A percentile compares a stretch with the other conserved stretches of the same genome.
These are phyloP conservation scores for Pluteus cervinus DNA, from an alignment of 768 basidiomycete species.

Conservation along the genomic window DNA sequence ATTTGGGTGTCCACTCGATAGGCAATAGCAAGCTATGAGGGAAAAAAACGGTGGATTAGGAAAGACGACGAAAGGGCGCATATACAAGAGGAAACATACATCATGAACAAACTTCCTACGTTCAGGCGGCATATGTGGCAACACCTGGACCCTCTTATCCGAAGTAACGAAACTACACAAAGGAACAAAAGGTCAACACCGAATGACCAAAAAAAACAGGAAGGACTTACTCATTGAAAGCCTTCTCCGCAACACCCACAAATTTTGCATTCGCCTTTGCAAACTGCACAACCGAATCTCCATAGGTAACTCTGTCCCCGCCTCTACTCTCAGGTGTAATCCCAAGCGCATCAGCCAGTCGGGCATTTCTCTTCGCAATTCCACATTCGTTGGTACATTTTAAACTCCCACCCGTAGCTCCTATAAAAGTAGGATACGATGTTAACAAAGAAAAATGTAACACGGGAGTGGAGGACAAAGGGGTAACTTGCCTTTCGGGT, in stretches of 20 bases:
- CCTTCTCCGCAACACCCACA: conserved; percentile 67
- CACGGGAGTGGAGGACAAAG: too few relatives aligned
- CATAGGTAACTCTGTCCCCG: conserved; percentile 41
- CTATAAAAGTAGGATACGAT: too few relatives aligned
- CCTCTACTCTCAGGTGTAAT: conserved; percentile 55
- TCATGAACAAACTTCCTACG: conserved; percentile 81
- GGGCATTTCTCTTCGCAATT: conserved; percentile 80
- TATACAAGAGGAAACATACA: conserved; percentile 32
- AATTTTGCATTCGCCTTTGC: conserved; percentile 63
- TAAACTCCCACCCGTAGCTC: not conserved
- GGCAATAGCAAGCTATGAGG: conserved; percentile 56
- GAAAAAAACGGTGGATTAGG: conserved; percentile 4
- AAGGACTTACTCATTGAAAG: conserved; percentile 68
- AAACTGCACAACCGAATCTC: conserved; percentile 55
- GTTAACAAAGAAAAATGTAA: too few relatives aligned
- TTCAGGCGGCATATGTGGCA: conserved; percentile 77
- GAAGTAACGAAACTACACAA: conserved; percentile 56
- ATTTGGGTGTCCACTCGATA: conserved; percentile 84
- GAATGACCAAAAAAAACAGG: conserved; percentile 13
- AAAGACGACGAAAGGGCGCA: not conserved
- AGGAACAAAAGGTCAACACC: conserved; percentile 5
- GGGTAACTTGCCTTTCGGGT: too few relatives aligned
- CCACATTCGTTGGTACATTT: conserved; percentile 84
- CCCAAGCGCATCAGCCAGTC: conserved; percentile 87
- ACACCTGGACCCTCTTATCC: conserved; percentile 60